Conservation (phyloP, 2,329 filamentous ascomycete species). For the Sporothrix pseudoabietina region DNA sequence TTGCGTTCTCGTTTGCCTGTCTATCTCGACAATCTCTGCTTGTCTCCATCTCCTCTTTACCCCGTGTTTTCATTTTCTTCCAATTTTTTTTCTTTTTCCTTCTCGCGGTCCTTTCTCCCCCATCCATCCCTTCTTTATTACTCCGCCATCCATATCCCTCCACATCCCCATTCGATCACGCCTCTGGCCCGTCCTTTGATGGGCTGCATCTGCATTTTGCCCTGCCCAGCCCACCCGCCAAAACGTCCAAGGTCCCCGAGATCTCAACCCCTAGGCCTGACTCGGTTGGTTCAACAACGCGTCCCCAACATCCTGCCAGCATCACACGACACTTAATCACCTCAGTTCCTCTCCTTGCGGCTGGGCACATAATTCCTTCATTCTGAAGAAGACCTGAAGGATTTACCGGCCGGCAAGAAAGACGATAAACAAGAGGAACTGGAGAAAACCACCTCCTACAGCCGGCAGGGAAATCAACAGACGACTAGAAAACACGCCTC, state of each 20-base stretch:
- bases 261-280: neutral
- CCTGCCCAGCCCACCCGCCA: neutral
- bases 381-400: neutral
- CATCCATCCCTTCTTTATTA: neutral
- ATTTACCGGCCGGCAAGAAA: slow-evolving; percentile 10
- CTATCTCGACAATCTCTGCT: neutral
- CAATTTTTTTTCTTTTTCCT: neutral
- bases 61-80: slow-evolving; percentile 2
- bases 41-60: neutral
- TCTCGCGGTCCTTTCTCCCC: neutral
- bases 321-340: slow-evolving; percentile 21
- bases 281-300: slow-evolving; percentile 15
- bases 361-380: neutral
- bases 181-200: slow-evolving; percentile 2
- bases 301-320: neutral
- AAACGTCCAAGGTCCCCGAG: neutral
- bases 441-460: neutral
- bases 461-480: neutral
- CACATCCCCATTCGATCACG: neutral
- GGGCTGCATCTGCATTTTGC: slow-evolving; percentile 15
- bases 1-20: slow-evolving; percentile 11
- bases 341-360: slow-evolving; percentile 5
- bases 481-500: neutral
- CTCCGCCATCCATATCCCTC: slow-evolving; percentile 3
- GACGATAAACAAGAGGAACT: neutral